Evolutionary conservation across 108 stramenopile genomes (phyloP), one percentile per base, ranked within the genome.

Genomic region (Nitzschia sp.): DNA sequence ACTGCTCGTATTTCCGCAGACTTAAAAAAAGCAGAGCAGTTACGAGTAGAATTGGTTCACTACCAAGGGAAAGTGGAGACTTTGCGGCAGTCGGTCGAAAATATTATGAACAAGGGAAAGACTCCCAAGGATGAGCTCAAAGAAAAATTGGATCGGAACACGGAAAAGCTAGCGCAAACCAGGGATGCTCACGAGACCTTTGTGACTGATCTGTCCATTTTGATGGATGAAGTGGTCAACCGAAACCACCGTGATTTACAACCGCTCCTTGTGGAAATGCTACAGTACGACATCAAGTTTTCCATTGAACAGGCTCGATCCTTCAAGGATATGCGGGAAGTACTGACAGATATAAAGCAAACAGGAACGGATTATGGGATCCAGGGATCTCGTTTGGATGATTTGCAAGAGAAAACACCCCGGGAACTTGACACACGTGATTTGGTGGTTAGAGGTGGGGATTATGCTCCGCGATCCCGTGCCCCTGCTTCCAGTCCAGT

Each of bases 221-320:
- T 87, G 29, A 77, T 92, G 79, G 88, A 89, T 40, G 91, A 92
- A 80, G 74, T 88, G 19, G 79, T 83, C 64, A 80, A 87, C 6
- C 78, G 91, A 37, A 80, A 77, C 19, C 89, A 86, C 86, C 77
- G 86, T 52, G 91, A 92, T 67, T 68, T 92, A 63, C 88, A 92
- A 53, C 91, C 91, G 0, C 48, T 92, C 40, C 60, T 92, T 72
- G 67, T 92, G 55, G 89, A 92, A 67, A 67, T 86, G 65, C 60
- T 79, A 0, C 88, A 89, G 58, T 88, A 86, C 43, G 91, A 92
- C 61, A 75, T 81, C 25, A 85, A 84, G 1, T 51, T 83, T 19
- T 77, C 65, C 46, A 57, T 25, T 19, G 91, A 92, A 43, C 82
- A 87, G 74, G 69, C 85, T 37, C 65, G 62, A 37, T 39, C 78